A percentile compares a stretch with the other conserved stretches of the same genome.
These are phyloP conservation scores for Mixia osmundae DNA, from an alignment of 1,284 basidiomycete species.

Conservation along the genomic window DNA sequence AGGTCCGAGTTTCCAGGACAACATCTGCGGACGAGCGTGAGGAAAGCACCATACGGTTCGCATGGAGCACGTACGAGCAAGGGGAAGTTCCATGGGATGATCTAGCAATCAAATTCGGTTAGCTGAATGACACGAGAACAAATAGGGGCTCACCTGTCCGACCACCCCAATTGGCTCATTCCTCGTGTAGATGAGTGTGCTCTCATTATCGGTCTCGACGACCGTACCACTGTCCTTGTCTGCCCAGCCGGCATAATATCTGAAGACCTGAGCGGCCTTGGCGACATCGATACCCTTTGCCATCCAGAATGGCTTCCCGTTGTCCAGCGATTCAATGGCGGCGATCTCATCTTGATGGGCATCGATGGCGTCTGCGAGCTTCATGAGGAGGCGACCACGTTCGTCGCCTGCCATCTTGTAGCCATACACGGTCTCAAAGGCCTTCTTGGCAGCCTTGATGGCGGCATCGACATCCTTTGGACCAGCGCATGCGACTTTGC, in stretches of 20 bases:
- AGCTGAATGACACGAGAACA: neutral
- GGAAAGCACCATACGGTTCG: neutral
- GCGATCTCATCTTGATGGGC: conserved; percentile 43
- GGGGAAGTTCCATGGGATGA: conserved; percentile 38
- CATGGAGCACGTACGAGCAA: conserved; percentile 58
- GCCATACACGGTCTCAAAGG: conserved; percentile 52
- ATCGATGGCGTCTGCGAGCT: conserved; percentile 53
- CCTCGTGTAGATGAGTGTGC: conserved; percentile 50
- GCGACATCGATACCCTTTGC: conserved; percentile 46
- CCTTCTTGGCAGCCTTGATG: conserved; percentile 41
- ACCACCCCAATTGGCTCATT: conserved; percentile 91
- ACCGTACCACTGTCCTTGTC: conserved; percentile 22
- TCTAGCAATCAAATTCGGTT: conserved; percentile 33
- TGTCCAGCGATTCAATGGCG: conserved; percentile 48
- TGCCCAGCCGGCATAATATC: conserved; percentile 14
- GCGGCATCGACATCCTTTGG: conserved; percentile 16
- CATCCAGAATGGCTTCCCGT: conserved; percentile 52
- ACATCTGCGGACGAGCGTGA: conserved; percentile 33
- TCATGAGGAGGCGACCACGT: conserved; percentile 41
- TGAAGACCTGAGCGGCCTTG: conserved; percentile 33
- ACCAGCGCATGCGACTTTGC: conserved; percentile 5
- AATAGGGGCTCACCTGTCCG: conserved; percentile 24
- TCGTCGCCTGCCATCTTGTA: conserved; percentile 40
- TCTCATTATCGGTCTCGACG: conserved; percentile 28
- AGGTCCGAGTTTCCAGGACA: conserved; percentile 54